A percentile compares a stretch with the other conserved stretches of the same genome.
phyloP scores from a whole-genome alignment of 1,139 yeast species.

The Pichia sp. region DNA sequence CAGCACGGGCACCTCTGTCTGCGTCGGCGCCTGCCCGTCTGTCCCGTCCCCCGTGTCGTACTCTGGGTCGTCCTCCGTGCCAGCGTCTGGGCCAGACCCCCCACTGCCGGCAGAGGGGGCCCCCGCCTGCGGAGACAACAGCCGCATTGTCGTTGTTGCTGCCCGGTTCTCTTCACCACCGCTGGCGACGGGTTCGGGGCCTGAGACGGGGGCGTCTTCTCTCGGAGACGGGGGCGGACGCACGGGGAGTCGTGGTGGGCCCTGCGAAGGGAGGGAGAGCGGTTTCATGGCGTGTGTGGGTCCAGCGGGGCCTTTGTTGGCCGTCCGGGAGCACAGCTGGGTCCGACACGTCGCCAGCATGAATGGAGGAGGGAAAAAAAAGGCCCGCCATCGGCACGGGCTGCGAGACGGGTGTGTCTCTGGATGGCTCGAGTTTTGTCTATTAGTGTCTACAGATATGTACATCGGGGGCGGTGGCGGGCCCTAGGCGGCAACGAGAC shows the following conservation, averaged over 20 bases:
- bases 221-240: not conserved
- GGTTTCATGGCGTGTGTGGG: not conserved
- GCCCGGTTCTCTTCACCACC: not conserved
- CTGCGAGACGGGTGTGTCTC: too few species aligned
- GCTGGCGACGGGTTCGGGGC: not conserved
- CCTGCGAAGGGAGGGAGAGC: not conserved
- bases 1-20: not conserved
- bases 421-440: not conserved
- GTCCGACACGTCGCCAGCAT: too few species aligned
- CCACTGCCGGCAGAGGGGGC: not conserved
- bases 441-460: not conserved
- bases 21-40: not conserved
- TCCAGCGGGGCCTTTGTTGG: not conserved
- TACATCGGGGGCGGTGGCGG: too few species aligned
- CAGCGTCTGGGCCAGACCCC: not conserved
- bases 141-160: constrained; percentile 3
- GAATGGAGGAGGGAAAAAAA: not conserved
- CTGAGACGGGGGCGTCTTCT: not conserved
- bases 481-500: not conserved
- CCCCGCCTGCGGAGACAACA: not conserved
- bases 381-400: too few species aligned
- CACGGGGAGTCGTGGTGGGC: constrained; percentile 5
- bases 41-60: too few species aligned
- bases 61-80: not conserved
- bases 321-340: too few species aligned